Evolutionary conservation across 179 eudicot species (phyloP), one percentile per base, ranked within the genome.

Genomic region (Gypsophila paniculata): DNA sequence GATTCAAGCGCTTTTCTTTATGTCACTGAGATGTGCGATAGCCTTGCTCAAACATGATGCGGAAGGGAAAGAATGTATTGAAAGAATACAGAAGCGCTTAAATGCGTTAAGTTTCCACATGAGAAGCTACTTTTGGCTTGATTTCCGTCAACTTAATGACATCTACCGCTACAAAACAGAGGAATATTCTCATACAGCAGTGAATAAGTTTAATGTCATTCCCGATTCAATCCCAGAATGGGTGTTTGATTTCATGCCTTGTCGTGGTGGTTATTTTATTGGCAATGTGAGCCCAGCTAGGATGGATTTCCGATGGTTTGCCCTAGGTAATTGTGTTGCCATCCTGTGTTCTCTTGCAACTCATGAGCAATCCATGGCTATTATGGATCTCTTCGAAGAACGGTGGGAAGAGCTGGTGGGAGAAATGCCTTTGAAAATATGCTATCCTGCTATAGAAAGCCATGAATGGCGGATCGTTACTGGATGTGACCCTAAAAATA

Each of bases 391-490:
- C 39, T 84, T 91, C 44, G 97, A 91, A 77, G 87, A 77, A 59
- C 90, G 96, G 6, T 91, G 97, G 97, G 87, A 89, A 58, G 97
- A 91, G 75, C 61, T 91, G 77, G 86, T 90, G n/a, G 97, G 97
- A 18, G 96, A 88, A 69, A 91, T 91, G 97, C 97, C 97, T 7
- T 34, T 91, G 60, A 91, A 91, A 74, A 85, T 91, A 53, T 71
- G 77, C 48, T 91, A 91, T 82, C 97, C 97, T 74, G 92, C 97
- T 42, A 84, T 91, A 68, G 93, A 91, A 79, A 87, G 81, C 54
- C 96, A 91, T 75, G 96, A 91, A 74, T 91, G 97, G 97, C 77
- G 88, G 61, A 88, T 90, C 62, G 89, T 89, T 38, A 91, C 96
- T 0, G 97, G 97, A 60, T 86, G 96, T 77, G 96, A 90, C 75